Evolutionary conservation across 257 asterid species (phyloP).

Genomic region (Penstemon newberryi): DNA sequence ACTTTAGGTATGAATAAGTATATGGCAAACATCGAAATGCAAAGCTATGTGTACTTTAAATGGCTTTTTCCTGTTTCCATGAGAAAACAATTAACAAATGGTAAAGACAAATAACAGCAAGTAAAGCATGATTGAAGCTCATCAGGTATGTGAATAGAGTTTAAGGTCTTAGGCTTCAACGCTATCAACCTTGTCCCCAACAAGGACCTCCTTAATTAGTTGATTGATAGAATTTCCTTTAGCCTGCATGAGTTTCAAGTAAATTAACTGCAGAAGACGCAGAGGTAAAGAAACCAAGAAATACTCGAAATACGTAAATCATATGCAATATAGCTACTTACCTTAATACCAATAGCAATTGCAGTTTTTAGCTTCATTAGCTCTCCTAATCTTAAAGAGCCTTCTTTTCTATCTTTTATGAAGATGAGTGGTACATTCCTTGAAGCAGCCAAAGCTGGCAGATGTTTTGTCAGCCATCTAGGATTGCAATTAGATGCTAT

Average conservation of each 20-base stretch:
- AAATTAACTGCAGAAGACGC: neutral
- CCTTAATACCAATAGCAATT: conserved; percentile 84
- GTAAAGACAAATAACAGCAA: too few species aligned
- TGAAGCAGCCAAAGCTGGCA: conserved; percentile 69
- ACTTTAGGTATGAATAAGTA: too few species aligned
- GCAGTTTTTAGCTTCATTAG: conserved; percentile 77
- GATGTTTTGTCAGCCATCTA: conserved; percentile 74
- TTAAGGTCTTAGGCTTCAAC: conserved; percentile 12
- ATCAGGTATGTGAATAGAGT: too few species aligned
- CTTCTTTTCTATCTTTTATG: conserved; percentile 63
- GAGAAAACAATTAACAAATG: too few species aligned
- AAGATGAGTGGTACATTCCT: conserved; percentile 66
- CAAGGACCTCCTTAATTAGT: conserved; percentile 38
- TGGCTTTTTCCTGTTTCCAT: too few species aligned
- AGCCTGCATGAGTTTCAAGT: conserved; percentile 44
- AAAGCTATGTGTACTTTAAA: too few species aligned
- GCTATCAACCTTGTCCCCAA: conserved; percentile 22
- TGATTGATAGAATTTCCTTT: conserved; percentile 56
- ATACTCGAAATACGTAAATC: neutral
- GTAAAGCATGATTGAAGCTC: too few species aligned
- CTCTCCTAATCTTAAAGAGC: conserved; percentile 79
- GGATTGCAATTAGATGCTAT: conserved; percentile 83
- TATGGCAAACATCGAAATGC: too few species aligned
- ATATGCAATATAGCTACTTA: conserved; percentile 9
- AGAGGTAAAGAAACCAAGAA: neutral